Conservation (phyloP, 2,329 filamentous ascomycete genomes). For the Aspergillus sp. region DNA sequence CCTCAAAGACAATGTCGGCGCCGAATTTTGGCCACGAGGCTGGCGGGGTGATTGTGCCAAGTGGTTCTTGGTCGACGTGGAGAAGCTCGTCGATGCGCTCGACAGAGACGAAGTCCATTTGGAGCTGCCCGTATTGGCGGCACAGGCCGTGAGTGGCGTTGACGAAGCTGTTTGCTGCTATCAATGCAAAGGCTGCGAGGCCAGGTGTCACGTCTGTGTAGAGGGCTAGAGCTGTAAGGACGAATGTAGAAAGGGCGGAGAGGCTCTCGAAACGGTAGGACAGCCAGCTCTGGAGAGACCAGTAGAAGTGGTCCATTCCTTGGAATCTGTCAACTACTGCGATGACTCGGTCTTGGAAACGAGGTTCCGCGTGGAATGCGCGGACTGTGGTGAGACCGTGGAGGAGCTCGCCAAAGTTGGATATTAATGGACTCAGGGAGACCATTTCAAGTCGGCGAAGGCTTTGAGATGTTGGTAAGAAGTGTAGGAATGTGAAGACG, state of each 20-base stretch:
- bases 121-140: constrained; percentile 76
- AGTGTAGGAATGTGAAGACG: constrained; percentile 70
- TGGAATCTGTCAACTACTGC: constrained; percentile 83
- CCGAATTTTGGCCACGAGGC: constrained; percentile 73
- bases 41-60: constrained; percentile 67
- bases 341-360: constrained; percentile 79
- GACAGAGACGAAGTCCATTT: constrained; percentile 90
- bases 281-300: constrained; percentile 83
- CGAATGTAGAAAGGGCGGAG: constrained; percentile 71
- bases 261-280: constrained; percentile 74
- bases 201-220: constrained; percentile 74
- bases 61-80: constrained; percentile 72
- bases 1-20: constrained; percentile 73
- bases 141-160: constrained; percentile 71
- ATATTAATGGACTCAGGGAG: constrained; percentile 82
- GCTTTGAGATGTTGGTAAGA: constrained; percentile 80
- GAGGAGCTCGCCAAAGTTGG: constrained; percentile 85
- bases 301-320: constrained; percentile 95
- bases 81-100: constrained; percentile 82
- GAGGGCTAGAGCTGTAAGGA: constrained; percentile 72
- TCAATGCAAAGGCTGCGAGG: constrained; percentile 78
- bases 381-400: constrained; percentile 85
- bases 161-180: constrained; percentile 66
- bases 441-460: constrained; percentile 85
- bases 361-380: constrained; percentile 74